phyloP scores from a whole-genome alignment of 176 grass and related monocot species.

The Oryza meyeriana region DNA sequence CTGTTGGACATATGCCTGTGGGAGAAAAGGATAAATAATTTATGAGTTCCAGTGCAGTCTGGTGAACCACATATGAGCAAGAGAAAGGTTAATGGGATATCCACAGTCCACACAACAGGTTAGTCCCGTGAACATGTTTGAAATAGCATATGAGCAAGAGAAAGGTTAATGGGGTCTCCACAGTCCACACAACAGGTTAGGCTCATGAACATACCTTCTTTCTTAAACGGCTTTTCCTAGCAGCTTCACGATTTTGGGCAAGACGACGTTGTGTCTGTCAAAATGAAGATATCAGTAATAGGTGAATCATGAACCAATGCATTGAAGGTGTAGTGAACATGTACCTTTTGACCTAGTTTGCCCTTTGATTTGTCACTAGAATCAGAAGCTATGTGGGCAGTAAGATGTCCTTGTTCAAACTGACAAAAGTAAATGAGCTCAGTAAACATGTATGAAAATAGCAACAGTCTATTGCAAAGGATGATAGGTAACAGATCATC shows the following conservation, averaged over 20 bases:
- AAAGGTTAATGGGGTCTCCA: not conserved
- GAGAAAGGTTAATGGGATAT: not conserved
- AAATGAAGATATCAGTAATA: constrained; percentile 1
- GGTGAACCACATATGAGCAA: not conserved
- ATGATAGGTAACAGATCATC: not conserved
- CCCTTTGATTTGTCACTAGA: constrained; percentile 50
- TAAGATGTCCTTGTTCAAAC: constrained; percentile 54
- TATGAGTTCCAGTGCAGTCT: not conserved
- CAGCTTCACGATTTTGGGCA: constrained; percentile 98
- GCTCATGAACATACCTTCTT: constrained; percentile 58
- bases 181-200: not conserved
- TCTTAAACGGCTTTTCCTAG: constrained; percentile 82
- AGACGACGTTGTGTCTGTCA: constrained; percentile 71
- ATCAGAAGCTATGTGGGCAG: constrained; percentile 27
- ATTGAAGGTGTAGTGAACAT: not conserved
- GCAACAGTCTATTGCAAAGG: not conserved
- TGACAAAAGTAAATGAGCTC: constrained; percentile 11
- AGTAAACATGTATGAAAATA: constrained; percentile 19
- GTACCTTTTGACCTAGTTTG: constrained; percentile 59
- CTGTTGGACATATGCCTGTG: constrained; percentile 63
- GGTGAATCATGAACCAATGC: not conserved
- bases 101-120: not conserved
- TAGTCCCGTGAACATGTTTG: not conserved
- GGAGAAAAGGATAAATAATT: not conserved
- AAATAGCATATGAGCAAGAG: not conserved